Conservation (phyloP, 2,329 filamentous ascomycete genomes). For the Paecilomyces variotii region DNA sequence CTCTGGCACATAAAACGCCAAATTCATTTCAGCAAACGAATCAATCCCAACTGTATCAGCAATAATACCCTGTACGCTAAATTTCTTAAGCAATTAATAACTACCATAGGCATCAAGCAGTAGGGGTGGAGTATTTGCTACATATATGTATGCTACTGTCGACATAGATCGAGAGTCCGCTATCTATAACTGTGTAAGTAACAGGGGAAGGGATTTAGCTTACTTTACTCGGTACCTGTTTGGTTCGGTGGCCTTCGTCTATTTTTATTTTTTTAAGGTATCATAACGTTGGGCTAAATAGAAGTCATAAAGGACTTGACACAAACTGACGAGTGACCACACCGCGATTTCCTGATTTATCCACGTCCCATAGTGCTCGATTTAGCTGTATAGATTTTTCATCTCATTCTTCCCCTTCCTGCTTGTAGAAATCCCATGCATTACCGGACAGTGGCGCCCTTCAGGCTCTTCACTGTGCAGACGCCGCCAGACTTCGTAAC, state of each 20-base stretch:
- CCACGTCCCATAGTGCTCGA: neutral
- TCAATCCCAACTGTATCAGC: too few relatives aligned
- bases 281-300: neutral
- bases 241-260: neutral
- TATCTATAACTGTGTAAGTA: neutral
- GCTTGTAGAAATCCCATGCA: neutral
- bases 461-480: constrained; percentile 76
- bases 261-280: neutral
- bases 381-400: neutral
- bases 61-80: too few relatives aligned
- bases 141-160: too few relatives aligned
- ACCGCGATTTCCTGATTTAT: neutral
- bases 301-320: neutral
- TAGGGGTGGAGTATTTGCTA: too few relatives aligned
- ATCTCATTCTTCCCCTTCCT: neutral
- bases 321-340: neutral
- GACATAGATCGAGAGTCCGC: neutral
- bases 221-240: neutral
- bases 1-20: constrained; percentile 14
- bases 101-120: too few relatives aligned
- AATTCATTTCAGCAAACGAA: too few relatives aligned
- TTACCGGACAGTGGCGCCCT: constrained; percentile 75
- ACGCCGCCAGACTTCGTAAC: constrained; percentile 69
- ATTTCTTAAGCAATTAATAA: too few relatives aligned
- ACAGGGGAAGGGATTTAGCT: neutral